These are phyloP conservation scores for Mycena belliarum DNA, from an alignment of 768 basidiomycete genomes.

Conservation along the genomic window DNA sequence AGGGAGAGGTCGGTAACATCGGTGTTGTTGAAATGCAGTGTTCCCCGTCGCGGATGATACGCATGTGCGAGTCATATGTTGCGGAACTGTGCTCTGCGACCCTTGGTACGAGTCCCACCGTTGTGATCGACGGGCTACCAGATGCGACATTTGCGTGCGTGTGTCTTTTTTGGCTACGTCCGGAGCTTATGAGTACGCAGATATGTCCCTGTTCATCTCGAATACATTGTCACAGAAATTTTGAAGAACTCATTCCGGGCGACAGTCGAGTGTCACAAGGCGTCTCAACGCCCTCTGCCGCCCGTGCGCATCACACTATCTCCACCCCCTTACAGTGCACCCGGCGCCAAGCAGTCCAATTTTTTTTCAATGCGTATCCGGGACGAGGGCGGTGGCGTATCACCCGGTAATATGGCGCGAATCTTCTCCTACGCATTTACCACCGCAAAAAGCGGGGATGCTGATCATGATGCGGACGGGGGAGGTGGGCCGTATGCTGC, in stretches of 20 bases:
- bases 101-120: conserved; percentile 66
- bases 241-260: conserved; percentile 92
- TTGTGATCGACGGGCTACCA: conserved; percentile 69
- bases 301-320: conserved; percentile 75
- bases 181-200: conserved; percentile 36
- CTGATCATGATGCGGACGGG: conserved; percentile 37
- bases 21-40: conserved; percentile 78
- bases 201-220: conserved; percentile 87
- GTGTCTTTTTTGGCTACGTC: neutral
- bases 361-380: conserved; percentile 79
- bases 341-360: conserved; percentile 31
- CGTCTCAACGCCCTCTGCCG: conserved; percentile 44
- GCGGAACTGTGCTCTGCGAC: conserved; percentile 83
- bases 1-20: conserved; percentile 42
- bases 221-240: conserved; percentile 89
- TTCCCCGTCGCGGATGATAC: conserved; percentile 72
- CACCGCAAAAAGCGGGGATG: conserved; percentile 60
- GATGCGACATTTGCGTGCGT: conserved; percentile 79
- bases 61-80: conserved; percentile 83
- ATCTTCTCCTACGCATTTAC: conserved; percentile 94
- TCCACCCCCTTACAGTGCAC: conserved; percentile 42
- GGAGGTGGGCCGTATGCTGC: conserved; percentile 78
- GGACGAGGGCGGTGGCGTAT: conserved; percentile 86
- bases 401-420: conserved; percentile 67
- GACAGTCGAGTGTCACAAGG: conserved; percentile 72